These are phyloP conservation scores for Geotrichum armillariae DNA, from an alignment of 1,139 yeast species.

Conservation along the genomic window DNA sequence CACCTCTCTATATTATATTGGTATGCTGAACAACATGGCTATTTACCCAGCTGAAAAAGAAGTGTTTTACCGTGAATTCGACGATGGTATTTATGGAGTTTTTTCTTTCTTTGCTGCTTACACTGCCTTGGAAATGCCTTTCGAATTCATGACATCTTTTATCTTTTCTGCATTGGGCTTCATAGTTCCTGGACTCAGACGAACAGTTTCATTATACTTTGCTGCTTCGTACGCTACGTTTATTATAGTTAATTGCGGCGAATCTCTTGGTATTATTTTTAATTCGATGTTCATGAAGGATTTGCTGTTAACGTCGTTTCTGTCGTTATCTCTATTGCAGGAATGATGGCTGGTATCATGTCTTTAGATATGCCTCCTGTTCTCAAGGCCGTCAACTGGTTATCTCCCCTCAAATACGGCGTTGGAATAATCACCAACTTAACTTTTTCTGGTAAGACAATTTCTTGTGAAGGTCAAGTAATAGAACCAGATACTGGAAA, in stretches of 20 bases:
- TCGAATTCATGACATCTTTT: conserved; percentile 61
- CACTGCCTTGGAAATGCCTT: conserved; percentile 68
- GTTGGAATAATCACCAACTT: conserved; percentile 54
- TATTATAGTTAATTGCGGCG: conserved; percentile 70
- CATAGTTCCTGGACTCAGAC: conserved; percentile 72
- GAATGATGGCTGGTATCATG: conserved; percentile 86
- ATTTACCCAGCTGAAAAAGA: conserved; percentile 73
- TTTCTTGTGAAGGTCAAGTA: conserved; percentile 46
- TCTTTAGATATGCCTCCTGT: conserved; percentile 71
- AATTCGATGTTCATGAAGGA: conserved; percentile 77
- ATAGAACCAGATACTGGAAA: conserved; percentile 33
- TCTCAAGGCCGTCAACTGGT: conserved; percentile 66
- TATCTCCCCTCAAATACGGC: conserved; percentile 73
- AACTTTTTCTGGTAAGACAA: conserved; percentile 44
- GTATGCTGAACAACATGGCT: conserved; percentile 74
- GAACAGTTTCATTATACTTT: conserved; percentile 66
- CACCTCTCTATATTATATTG: conserved; percentile 71
- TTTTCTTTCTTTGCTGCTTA: conserved; percentile 66
- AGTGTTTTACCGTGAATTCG: conserved; percentile 75
- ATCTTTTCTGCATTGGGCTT: conserved; percentile 63
- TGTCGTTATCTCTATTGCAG: conserved; percentile 62
- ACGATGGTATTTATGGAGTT: conserved; percentile 71
- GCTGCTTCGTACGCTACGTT: conserved; percentile 58
- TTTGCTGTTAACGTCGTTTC: conserved; percentile 74
- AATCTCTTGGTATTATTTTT: conserved; percentile 75